Evolutionary conservation across 1,284 basidiomycete genomes (phyloP), one percentile per base, ranked within the genome.

Genomic region (Fomes fomentarius): DNA sequence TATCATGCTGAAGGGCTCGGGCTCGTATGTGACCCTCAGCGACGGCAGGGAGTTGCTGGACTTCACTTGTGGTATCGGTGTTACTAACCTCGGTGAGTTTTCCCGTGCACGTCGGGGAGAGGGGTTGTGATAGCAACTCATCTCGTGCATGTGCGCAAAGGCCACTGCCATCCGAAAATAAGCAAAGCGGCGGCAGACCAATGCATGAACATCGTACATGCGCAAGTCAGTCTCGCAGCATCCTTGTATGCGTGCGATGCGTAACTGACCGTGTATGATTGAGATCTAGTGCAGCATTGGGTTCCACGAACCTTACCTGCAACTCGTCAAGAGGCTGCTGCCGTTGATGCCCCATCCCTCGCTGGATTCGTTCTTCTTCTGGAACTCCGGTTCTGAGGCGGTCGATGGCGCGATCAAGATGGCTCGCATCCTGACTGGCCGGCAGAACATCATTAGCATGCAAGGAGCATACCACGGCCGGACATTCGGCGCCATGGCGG

Each of bases 331-430:
- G 67, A 81, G 80, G 56, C 78, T 94, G 8, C 71, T 93, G n/a
- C 89, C 91, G 1, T 74, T 90, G 59, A 91, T 94, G 84, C 93
- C 95, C 1, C 78, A 96, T 71, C 78, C 85, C 0, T 94, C 93
- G 2, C 81, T 98, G 39, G 91, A 96, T 72, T 93, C 93, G 17
- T 96, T 98, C 81, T 96, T 93, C 81, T 92, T 96, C 73, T 94
- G 91, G 91, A 98, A 95, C 77, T 96, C 94, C 5, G 94, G 94
- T 14, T 89, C 93, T 2, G 95, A 97, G 69, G 94, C 93, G 0
- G 82, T 94, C 35, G 93, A 97, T 73, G 92, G 85, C 1, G 78
- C 89, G 1, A 70, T 95, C 56, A 94, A 94, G 74, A 84, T 92
- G 74, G 90, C 92, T 1, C 83, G 95, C 35, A 70, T 73, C 15